These are phyloP conservation scores for Phellinidium pouzarii DNA, from an alignment of 1,284 basidiomycete genomes.

Conservation along the genomic window DNA sequence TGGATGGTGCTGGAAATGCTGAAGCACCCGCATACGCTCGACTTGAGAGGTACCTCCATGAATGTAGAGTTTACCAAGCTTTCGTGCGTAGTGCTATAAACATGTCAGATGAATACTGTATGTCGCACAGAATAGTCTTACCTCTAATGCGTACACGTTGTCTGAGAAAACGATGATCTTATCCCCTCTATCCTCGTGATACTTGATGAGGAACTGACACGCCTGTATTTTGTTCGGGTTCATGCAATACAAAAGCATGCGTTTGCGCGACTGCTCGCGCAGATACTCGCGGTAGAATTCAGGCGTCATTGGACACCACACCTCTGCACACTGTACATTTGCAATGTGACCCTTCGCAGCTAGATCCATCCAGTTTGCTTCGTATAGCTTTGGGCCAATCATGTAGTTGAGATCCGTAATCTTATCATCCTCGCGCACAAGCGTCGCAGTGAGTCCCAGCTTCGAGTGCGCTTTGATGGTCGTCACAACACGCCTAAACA, in stretches of 20 bases:
- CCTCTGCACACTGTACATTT: constrained; percentile 99
- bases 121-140: constrained; percentile 32
- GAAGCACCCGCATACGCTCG: constrained; percentile 92
- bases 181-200: constrained; percentile 96
- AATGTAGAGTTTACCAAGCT: constrained; percentile 91
- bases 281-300: constrained; percentile 99
- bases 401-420: constrained; percentile 98
- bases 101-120: neutral
- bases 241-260: constrained; percentile 98
- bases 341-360: constrained; percentile 99
- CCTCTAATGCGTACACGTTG: constrained; percentile 96
- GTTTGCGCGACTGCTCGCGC: constrained; percentile 85
- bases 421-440: constrained; percentile 98
- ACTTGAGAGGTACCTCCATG: constrained; percentile 95
- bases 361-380: constrained; percentile 99
- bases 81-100: constrained; percentile 88
- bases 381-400: constrained; percentile 98
- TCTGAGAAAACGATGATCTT: constrained; percentile 99
- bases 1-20: constrained; percentile 95
- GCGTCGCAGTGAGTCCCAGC: constrained; percentile 90
- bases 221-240: constrained; percentile 99
- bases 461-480: constrained; percentile 98
- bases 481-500: constrained; percentile 94
- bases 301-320: constrained; percentile 99
- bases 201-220: constrained; percentile 97